A percentile compares a stretch with the other conserved stretches of the same genome.
These are phyloP conservation scores for Limnomonas spitsbergensis DNA, from an alignment of 139 green algal genomes.

Conservation along the genomic window DNA sequence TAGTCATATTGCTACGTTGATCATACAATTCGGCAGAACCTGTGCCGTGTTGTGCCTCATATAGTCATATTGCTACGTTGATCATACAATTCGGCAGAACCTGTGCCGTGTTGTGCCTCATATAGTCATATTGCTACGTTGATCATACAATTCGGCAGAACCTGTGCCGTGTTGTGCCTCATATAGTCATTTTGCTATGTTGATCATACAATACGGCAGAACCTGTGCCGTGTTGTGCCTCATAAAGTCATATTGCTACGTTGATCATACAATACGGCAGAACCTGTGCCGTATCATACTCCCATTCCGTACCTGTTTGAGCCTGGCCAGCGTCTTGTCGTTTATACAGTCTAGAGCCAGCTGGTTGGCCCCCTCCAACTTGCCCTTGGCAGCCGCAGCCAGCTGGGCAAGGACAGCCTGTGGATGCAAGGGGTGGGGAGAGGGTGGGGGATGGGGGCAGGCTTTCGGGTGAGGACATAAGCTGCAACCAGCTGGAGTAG, in stretches of 20 bases:
- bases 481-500: too few species aligned
- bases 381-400: neutral
- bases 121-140: too few species aligned
- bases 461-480: too few species aligned
- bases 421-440: too few species aligned
- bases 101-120: too few species aligned
- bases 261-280: neutral
- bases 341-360: neutral
- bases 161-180: neutral
- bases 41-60: too few species aligned
- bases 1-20: too few species aligned
- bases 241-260: neutral
- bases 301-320: neutral
- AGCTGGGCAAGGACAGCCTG: neutral
- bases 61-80: too few species aligned
- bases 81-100: too few species aligned
- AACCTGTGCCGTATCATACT: neutral
- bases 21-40: too few species aligned
- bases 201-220: neutral
- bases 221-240: neutral
- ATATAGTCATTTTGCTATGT: neutral
- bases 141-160: neutral
- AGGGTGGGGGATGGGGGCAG: too few species aligned
- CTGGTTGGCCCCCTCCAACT: neutral
- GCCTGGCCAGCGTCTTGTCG: neutral